Base-by-base conservation (phyloP, 2,329 filamentous ascomycete species). In the Clathrospora elynae region DNA sequence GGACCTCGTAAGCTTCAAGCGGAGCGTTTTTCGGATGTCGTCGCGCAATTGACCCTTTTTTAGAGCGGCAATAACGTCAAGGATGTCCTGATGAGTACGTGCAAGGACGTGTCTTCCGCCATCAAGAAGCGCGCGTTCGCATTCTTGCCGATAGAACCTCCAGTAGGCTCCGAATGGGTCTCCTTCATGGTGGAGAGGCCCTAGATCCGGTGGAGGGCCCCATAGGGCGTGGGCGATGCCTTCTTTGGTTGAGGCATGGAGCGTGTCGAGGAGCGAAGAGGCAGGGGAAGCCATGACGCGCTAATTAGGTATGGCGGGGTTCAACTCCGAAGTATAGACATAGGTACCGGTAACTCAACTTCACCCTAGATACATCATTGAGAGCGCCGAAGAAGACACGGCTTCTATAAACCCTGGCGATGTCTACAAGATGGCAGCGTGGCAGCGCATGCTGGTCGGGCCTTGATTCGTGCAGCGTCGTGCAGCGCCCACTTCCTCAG, bases 71-170 rank as follows among this genome's bases (percentile, higher is more conserved):
- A 45, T 46, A 10, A 55, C 43, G 7, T 60, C 57, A 13, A 54
- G 18, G 6, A 62, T 36, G 26, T 62, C 47, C 24, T 49, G 42
- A 20, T 60, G 56, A 3, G 46, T 57, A 11, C 53, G 44, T 3
- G 35, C 51, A 1, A 47, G 29, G 3, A 47, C 26, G 25, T 59
- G 47, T 12, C 35, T 13, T 9, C 57, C 55, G 2, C 37, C 36
- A 29, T 58, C 52, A 19, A 52, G 36, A 5, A 61, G 42, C 2
- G 55, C 53, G 25, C 42, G 29, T n/a, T 50, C 39, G 33, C 55
- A 57, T 39, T 53, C 38, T 10, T 41, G 20, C 5, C n/a, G 8
- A 26, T 59, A 55, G 22, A 55, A 61, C 4, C 30, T 18, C 38
- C 45, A 56, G 26, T 51, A 58, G 3, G 41, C 40, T 6, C 38